Base-by-base conservation (phyloP, 108 stramenopile species). In the Cyclotella choctawhatcheeana region DNA sequence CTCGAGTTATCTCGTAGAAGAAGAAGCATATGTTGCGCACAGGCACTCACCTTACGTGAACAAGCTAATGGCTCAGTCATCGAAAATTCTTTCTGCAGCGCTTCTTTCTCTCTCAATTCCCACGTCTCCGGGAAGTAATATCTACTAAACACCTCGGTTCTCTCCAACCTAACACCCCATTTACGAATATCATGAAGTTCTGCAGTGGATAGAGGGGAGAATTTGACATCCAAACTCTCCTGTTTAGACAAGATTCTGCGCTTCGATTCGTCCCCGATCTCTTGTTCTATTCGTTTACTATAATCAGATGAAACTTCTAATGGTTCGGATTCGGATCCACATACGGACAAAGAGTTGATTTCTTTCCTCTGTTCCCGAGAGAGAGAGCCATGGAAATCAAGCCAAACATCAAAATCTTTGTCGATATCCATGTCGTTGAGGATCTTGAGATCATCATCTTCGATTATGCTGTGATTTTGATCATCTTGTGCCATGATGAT, bases 371-470 rank as follows among this genome's bases (percentile, higher is more conserved):
- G 50, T 26, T 32, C 22, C 8, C 44, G 26, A 12, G 76, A 44
- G 22, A 77, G 56, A 3, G 69, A 71, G 2, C 21, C 27, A 24
- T 71, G 44, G 40, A 77, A 77, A 0, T 58, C 58, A 22, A 54
- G 47, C 76, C 76, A 77, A 2, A 47, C 44, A 54, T 77, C 53
- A 63, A 72, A 77, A 33, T 77, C 76, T 13, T 30, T 22, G 51
- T 77, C 76, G 43, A 77, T 77, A 71, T 72, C 31, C 70, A 77
- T 72, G 55, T 77, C 71, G 31, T 72, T 65, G 30, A 72, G 64
- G 35, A 55, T 55, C 18, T 65, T 31, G 27, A 72, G 62, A 43
- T 77, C 76, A 26, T 58, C 29, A 0, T 64, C 63, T 32, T 27
- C 62, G 22, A 1, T 30, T 30, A 31, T 14, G 58, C 37, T 29